phyloP scores from a whole-genome alignment of 2,329 filamentous ascomycete species.

The Trichoderma polysporum region DNA sequence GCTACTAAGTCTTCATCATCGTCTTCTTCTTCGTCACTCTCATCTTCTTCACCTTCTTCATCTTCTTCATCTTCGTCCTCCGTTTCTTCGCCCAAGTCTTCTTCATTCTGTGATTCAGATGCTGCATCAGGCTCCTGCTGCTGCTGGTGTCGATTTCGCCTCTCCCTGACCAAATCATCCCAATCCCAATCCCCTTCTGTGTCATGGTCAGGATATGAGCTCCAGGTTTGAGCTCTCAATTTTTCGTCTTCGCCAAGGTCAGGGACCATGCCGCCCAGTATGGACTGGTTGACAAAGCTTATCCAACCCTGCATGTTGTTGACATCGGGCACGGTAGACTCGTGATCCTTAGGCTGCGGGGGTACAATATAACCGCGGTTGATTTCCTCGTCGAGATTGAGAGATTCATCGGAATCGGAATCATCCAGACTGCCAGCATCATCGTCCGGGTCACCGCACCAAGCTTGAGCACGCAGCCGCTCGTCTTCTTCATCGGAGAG shows the following conservation, averaged over 20 bases:
- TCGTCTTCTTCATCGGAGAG: constrained; percentile 38
- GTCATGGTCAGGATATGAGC: constrained; percentile 24
- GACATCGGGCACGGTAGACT: constrained; percentile 21
- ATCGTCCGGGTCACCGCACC: constrained; percentile 29
- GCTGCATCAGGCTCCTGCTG: neutral
- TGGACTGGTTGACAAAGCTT: constrained; percentile 29
- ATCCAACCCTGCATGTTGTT: constrained; percentile 29
- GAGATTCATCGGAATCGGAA: constrained; percentile 17
- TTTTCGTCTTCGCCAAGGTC: constrained; percentile 29
- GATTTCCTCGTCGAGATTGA: constrained; percentile 36
- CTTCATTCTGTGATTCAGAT: neutral
- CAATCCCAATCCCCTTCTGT: constrained; percentile 26
- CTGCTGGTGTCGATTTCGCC: neutral
- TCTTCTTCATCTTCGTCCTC: constrained; percentile 21
- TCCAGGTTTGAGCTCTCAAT: constrained; percentile 28
- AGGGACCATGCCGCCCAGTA: constrained; percentile 28
- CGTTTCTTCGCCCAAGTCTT: neutral
- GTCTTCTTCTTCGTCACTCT: neutral
- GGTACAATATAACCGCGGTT: constrained; percentile 35
- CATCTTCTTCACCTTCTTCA: constrained; percentile 13
- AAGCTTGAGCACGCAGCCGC: constrained; percentile 37
- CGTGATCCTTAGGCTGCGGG: constrained; percentile 21
- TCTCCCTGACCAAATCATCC: constrained; percentile 26
- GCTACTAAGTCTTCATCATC: neutral
- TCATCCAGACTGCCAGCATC: neutral